Evolutionary conservation across 225 moss, liverwort and hornwort species (phyloP), one percentile per base, ranked within the genome.

Genomic region (Physcomitrellopsis africana): DNA sequence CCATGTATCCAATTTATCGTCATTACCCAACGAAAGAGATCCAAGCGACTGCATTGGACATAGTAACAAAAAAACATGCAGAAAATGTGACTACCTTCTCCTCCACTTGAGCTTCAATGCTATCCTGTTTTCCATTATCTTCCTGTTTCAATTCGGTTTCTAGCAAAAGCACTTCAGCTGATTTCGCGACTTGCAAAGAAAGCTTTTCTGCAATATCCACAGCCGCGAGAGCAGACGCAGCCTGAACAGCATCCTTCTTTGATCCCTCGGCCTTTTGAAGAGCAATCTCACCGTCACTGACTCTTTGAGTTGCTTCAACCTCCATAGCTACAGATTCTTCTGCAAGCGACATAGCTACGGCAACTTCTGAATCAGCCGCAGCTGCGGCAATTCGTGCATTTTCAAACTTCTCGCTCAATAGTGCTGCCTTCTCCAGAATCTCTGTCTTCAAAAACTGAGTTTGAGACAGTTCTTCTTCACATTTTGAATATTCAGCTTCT

Each of bases 261-360:
- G 82, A 94, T 60, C 69, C 90, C 70, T 90, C 89, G 27, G 92
- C 90, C 82, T 90, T 97, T 29, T 94, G 96, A 18, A 91, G 86
- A 7, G 94, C 94, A 68, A 91, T 86, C 70, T 90, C 96, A 56
- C 89, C 88, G 75, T 94, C 94, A 71, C 89, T 85, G 29, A 94
- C 92, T 75, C 91, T 83, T 82, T 97, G 89, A 12, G 96, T 82
- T 24, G 94, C 92, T 84, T 89, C 89, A 67, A 97, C 86, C 87
- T 97, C 88, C 86, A 82, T 75, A 45, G 94, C 89, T 15, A 94
- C 94, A 69, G 94, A 91, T 63, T 87, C 86, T 81, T 94, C 96
- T 9, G 96, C 96, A 55, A 87, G 82, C 46, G 91, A 88, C 96
- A 97, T 97, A 48, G 91, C 94, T 68, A 73, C 24, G 10, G 91